phyloP scores from a whole-genome alignment of 2,329 filamentous ascomycete species.

The Sporothrix brunneoviolacea region DNA sequence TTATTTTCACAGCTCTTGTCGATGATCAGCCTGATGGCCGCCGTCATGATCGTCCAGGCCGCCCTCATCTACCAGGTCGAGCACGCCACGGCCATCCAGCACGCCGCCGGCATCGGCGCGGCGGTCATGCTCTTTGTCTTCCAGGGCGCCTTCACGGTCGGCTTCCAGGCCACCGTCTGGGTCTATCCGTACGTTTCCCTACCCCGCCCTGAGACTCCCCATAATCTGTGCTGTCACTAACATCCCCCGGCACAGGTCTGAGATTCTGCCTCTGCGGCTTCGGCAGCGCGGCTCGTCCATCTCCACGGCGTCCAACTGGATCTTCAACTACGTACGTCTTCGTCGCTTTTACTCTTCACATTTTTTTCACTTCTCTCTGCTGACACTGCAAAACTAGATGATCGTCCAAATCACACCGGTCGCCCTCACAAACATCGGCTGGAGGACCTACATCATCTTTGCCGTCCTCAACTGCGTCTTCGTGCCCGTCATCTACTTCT shows the following conservation, averaged over 20 bases:
- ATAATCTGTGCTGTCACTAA: background rate
- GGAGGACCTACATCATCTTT: slow-evolving; percentile 58
- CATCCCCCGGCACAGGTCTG: background rate
- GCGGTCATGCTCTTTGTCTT: slow-evolving; percentile 49
- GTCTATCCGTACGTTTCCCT: slow-evolving; percentile 12
- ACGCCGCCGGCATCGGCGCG: slow-evolving; percentile 51
- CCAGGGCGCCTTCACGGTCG: slow-evolving; percentile 24
- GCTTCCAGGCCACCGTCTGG: slow-evolving; percentile 22
- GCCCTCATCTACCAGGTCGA: slow-evolving; percentile 14
- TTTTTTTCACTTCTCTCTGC: too few relatives aligned
- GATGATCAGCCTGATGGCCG: slow-evolving; percentile 44
- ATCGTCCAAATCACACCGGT: slow-evolving; percentile 12
- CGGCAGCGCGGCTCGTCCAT: slow-evolving; percentile 15
- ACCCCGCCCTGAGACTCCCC: too few relatives aligned
- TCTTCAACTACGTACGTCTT: slow-evolving; percentile 10
- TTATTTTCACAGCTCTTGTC: too few relatives aligned
- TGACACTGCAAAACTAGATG: background rate
- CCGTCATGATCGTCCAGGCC: slow-evolving; percentile 33
- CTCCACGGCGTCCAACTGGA: slow-evolving; percentile 14
- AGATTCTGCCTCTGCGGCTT: slow-evolving; percentile 12
- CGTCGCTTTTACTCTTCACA: background rate
- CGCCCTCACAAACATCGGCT: slow-evolving; percentile 40
- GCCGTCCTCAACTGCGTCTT: slow-evolving; percentile 58
- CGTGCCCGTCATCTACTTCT: slow-evolving; percentile 51
- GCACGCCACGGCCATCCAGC: slow-evolving; percentile 1